Base-by-base conservation (phyloP, 371 early-diverging fungal species). In the Apophysomyces elegans region DNA sequence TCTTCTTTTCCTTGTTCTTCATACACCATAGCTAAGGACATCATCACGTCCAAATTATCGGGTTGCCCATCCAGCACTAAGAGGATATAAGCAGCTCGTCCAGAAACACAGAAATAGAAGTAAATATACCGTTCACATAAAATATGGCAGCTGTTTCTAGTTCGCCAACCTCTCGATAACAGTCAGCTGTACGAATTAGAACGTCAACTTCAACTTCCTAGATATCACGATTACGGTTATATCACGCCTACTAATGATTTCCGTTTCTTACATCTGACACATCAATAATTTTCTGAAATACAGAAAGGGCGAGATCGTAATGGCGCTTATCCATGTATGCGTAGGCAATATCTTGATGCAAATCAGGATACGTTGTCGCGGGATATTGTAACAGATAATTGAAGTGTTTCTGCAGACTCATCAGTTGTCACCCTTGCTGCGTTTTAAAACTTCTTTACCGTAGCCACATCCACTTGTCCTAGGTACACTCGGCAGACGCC, bases 1-100 rank as follows among this genome's bases (percentile, higher is more conserved):
- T 90, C 91, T 37, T 87, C 84, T 32, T 91, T 86, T 39, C 95
- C 95, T 70, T 89, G 79, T 56, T 92, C 93, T 75, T 95, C 93
- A 65, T 94, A 95, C 0, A 96, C 84, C 43, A 91, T 84, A 11
- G 91, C 93, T 5, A 97, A 78, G 59, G 90, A 86, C 74, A 93
- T 73, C 72, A 91, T 90, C 64, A 89, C 86, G 32, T 93, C 93
- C 21, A 89, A 70, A 69, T 94, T 90, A 9, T 86, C 76, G 0
- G 93, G 90, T 54, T 79, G 78, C 32, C 79, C 79, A 16, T 80
- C 79, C 67, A 83, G 41, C 0, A 83, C 82, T 81, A 50, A 4
- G 38, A 44, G 12, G 8, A 36, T 11, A 9, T 11, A 32, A 50
- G 21, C 21, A 18, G 43, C 13, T 26, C 56, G 37, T 9, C 47